A percentile compares a stretch with the other conserved stretches of the same genome.
Conservation (phyloP, 345 rosid species). For the Murraya koenigii region DNA sequence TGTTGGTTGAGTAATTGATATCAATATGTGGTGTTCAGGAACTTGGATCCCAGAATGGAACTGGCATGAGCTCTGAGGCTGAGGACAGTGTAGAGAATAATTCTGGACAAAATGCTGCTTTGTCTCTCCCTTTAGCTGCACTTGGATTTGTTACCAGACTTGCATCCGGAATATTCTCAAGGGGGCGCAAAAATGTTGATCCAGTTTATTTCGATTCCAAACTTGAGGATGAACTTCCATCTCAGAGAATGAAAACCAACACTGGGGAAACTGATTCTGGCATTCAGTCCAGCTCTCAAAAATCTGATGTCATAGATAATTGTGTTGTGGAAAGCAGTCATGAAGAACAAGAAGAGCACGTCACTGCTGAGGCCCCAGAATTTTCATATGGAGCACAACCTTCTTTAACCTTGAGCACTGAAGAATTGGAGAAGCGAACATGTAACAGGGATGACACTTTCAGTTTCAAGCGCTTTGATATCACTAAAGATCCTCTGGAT, state of each 20-base stretch:
- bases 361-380: conserved; percentile 28
- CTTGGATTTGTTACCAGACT: conserved; percentile 78
- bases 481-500: conserved; percentile 71
- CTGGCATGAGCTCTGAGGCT: conserved; percentile 37
- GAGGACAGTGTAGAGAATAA: conserved; percentile 39
- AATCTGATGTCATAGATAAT: conserved; percentile 33
- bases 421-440: conserved; percentile 33
- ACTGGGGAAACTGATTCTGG: conserved; percentile 35
- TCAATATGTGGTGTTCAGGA: conserved; percentile 44
- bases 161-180: conserved; percentile 82
- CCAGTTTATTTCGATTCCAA: conserved; percentile 38
- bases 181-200: conserved; percentile 57
- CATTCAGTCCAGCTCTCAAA: conserved; percentile 47
- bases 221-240: conserved; percentile 42
- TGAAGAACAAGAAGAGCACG: conserved; percentile 25
- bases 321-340: conserved; percentile 30
- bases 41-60: conserved; percentile 33
- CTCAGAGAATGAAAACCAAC: conserved; percentile 24
- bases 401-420: conserved; percentile 31
- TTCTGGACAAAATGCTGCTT: conserved; percentile 65
- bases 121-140: conserved; percentile 86
- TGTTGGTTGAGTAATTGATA: conserved; percentile 19
- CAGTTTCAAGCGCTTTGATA: conserved; percentile 74
- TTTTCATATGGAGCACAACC: conserved; percentile 33
- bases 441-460: conserved; percentile 34